Base-by-base conservation (phyloP, 2,329 filamentous ascomycete genomes). In the Aspergillus transmontanensis region DNA sequence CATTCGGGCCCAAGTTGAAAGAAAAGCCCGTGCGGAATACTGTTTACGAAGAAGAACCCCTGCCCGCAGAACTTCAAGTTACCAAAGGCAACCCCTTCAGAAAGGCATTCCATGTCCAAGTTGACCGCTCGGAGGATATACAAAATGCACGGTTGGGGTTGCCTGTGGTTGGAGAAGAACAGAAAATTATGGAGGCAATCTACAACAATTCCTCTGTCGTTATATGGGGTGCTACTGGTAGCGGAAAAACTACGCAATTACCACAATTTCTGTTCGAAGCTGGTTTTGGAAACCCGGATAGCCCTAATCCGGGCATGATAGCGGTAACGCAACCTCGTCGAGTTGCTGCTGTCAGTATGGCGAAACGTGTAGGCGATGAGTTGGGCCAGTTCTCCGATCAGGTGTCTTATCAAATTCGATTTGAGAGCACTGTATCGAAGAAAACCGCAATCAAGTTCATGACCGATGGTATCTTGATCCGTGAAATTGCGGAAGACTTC, bases 391-490 rank as follows among this genome's bases (percentile, higher is more conserved):
- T 90, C 70, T 89, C 88, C n/a, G 83, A 89, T 30, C 86, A 86
- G 55, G 94, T 99, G 7, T 92, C 92, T 5, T 96, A 98, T 76
- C 95, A 94, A 76, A 97, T 99, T 71, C 90, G 96, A 28, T 99
- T 98, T 68, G 95, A 99, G 74, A 93, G 90, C 57, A 94, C 89
- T 0, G 89, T 91, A 1, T 87, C 89, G 56, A 83, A 88, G 32
- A 90, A 93, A 58, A 99, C 95, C 0, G 91, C 92, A 6, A 87
- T 99, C 76, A 99, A 99, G 76, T 99, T 98, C 80, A 97, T 99
- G 94, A 99, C 95, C 0, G 95, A 99, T 77, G 95, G 95, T 85
- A 93, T 99, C 32, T 82, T 99, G 64, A 85, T 99, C 11, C 89
- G 95, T 61, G 95, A 99, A 78, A 90, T 97, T 59, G 89, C 92